A percentile compares a stretch with the other conserved stretches of the same genome.
Evolutionary conservation across 257 asterid species (phyloP).

Genomic region (Eustoma russellianum): DNA sequence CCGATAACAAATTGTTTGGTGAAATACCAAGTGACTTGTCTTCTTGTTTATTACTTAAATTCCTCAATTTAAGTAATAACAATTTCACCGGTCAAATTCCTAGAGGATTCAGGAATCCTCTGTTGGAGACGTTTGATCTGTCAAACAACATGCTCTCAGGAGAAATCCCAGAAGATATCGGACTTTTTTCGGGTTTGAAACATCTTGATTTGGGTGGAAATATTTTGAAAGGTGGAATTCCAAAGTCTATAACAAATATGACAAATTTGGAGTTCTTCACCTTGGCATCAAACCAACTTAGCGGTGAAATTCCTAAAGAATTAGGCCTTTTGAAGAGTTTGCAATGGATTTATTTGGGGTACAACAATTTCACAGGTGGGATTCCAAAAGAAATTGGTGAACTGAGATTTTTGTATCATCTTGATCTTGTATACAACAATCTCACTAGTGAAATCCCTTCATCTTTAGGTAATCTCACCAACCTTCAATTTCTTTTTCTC

Average conservation of each 20-base stretch:
- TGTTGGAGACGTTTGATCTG: conserved; percentile 50
- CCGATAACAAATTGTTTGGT: conserved; percentile 56
- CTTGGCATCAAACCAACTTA: conserved; percentile 63
- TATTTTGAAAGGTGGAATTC: conserved; percentile 41
- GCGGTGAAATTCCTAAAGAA: conserved; percentile 46
- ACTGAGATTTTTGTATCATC: conserved; percentile 38
- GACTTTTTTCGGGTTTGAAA: conserved; percentile 48
- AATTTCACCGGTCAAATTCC: conserved; percentile 59
- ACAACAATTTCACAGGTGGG: conserved; percentile 68
- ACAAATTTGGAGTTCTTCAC: conserved; percentile 49
- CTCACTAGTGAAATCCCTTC: conserved; percentile 75
- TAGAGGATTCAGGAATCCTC: conserved; percentile 20
- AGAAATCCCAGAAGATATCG: conserved; percentile 41
- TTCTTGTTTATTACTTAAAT: conserved; percentile 30
- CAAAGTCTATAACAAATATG: conserved; percentile 42
- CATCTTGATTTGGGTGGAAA: conserved; percentile 74
- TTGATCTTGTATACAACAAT: conserved; percentile 70
- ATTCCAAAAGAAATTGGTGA: conserved; percentile 60
- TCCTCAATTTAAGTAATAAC: conserved; percentile 65
- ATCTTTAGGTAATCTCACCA: conserved; percentile 63
- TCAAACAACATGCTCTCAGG: conserved; percentile 72
- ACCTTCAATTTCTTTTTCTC: conserved; percentile 52
- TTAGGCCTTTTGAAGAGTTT: conserved; percentile 44
- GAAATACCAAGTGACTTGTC: conserved; percentile 36
- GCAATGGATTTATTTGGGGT: conserved; percentile 62